Conservation (phyloP, 23 red algal species). For the Gracilaria domingensis region DNA sequence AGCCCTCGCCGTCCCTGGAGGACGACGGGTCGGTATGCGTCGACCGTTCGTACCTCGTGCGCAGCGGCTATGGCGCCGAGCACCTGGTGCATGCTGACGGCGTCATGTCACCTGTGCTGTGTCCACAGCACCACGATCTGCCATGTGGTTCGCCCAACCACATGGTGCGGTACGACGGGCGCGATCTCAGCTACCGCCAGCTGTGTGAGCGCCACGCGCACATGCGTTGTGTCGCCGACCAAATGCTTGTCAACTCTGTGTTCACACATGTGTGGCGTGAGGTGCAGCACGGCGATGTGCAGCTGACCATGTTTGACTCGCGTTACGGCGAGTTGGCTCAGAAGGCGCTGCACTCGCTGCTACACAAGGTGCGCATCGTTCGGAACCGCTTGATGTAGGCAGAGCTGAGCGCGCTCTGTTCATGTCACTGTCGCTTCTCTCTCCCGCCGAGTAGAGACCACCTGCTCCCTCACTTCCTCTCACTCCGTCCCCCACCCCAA, state of each 20-base stretch:
- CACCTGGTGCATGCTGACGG: background rate
- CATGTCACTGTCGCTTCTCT: no score
- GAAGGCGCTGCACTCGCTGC: background rate
- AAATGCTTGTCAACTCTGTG: constrained; percentile 20
- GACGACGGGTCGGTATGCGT: constrained; percentile 39
- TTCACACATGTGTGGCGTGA: constrained; percentile 27
- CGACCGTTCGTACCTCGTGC: background rate
- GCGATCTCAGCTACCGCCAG: constrained; percentile 31
- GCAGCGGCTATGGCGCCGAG: background rate
- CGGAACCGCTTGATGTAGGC: background rate
- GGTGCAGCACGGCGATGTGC: background rate
- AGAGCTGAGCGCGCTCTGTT: background rate
- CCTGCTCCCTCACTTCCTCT: no score
- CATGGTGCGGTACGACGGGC: constrained; percentile 21
- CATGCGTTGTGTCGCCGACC: background rate
- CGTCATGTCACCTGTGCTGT: constrained; percentile 9
- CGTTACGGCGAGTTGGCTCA: constrained; percentile 12
- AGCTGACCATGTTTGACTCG: constrained; percentile 33
- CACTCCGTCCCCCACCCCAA: background rate
- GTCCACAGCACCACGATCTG: constrained; percentile 2
- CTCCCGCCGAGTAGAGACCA: no score
- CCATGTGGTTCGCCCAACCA: constrained; percentile 20
- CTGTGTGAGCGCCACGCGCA: background rate
- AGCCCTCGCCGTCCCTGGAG: background rate
- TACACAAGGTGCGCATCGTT: constrained; percentile 17